Base-by-base conservation (phyloP, 1,284 basidiomycete genomes). In the Ceratobasidium sp. region DNA sequence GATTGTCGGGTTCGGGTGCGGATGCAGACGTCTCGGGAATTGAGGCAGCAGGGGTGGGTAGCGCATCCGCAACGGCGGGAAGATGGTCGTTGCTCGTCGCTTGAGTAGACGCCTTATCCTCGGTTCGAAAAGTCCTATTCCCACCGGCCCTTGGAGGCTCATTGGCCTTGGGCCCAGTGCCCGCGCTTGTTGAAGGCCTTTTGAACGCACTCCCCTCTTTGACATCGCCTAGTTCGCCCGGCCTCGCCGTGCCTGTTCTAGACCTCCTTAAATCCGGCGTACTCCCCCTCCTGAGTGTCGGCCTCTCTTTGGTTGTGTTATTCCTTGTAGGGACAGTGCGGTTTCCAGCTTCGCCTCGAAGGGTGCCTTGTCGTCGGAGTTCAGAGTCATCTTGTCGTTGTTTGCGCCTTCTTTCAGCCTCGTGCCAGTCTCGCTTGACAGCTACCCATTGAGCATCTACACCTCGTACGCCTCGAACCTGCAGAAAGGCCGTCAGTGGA, bases 61-160 rank as follows among this genome's bases (percentile, higher is more conserved):
- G 43, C 22, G 43, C 43, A 22, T 45, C 22, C 22, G 43, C 17
- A 45, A 22, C 22, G 4, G 43, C 22, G 43, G 43, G 22, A 45
- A 15, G 43, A 45, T 45, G 43, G 43, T n/a, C n/a, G 13, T 45
- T 45, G 43, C 17, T 45, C 17, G 15, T 3, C 43, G 22, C 17
- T n/a, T 15, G 43, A 17, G 43, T 4, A n/a, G 15, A 45, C 17
- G 15, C 43, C 17, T 15, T 22, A 22, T 3, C 22, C 15, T 22
- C 43, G 22, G 70, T 82, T 76, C 49, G 82, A 80, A 58, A 82
- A 82, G 76, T 87, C 85, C 7, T 83, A 84, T 69, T 87, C 84
- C 69, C 83, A 79, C 85, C 86, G 89, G 74, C 91, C 89, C 74
- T 88, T 90, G 79, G 81, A 87, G 22, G 87, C 84, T 2, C 43